phyloP scores from a whole-genome alignment of 495 filamentous ascomycete genomes.

The Rhypophila decipiens region DNA sequence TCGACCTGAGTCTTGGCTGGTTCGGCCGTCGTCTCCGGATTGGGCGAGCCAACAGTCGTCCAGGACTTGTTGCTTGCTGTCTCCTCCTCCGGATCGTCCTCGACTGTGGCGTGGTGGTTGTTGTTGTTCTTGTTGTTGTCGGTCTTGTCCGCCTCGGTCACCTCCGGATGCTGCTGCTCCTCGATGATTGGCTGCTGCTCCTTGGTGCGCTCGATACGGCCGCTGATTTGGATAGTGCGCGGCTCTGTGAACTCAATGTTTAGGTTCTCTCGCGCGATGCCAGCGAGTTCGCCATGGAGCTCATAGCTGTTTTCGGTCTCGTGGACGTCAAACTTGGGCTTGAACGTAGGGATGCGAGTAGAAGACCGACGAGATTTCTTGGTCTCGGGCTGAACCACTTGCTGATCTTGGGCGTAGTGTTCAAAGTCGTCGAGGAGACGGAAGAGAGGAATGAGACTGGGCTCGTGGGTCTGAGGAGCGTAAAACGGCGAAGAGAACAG shows the following conservation, averaged over 20 bases:
- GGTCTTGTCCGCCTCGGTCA: constrained; percentile 17
- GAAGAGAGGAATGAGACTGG: too few species aligned
- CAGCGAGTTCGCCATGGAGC: constrained; percentile 82
- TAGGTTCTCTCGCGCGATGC: constrained; percentile 69
- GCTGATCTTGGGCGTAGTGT: too few species aligned
- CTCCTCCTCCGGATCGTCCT: constrained; percentile 24
- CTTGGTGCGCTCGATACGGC: constrained; percentile 57
- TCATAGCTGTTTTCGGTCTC: constrained; percentile 62
- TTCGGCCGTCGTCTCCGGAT: not conserved
- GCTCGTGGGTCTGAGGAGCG: too few species aligned
- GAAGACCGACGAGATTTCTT: too few species aligned
- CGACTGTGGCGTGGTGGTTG: constrained; percentile 16
- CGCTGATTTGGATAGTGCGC: constrained; percentile 66
- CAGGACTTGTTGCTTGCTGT: not conserved
- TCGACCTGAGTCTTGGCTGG: too few species aligned
- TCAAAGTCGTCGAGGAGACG: too few species aligned
- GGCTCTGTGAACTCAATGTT: constrained; percentile 78
- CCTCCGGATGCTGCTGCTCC: constrained; percentile 31
- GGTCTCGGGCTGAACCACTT: too few species aligned
- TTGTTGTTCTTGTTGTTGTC: constrained; percentile 49
- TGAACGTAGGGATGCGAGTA: too few species aligned
- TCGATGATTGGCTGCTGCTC: constrained; percentile 31
- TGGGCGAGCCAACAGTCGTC: constrained; percentile 12
- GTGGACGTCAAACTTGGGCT: constrained; percentile 63
- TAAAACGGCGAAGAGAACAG: too few species aligned